Conservation (phyloP, 352 stramenopile species). For the Pythium sp. region DNA sequence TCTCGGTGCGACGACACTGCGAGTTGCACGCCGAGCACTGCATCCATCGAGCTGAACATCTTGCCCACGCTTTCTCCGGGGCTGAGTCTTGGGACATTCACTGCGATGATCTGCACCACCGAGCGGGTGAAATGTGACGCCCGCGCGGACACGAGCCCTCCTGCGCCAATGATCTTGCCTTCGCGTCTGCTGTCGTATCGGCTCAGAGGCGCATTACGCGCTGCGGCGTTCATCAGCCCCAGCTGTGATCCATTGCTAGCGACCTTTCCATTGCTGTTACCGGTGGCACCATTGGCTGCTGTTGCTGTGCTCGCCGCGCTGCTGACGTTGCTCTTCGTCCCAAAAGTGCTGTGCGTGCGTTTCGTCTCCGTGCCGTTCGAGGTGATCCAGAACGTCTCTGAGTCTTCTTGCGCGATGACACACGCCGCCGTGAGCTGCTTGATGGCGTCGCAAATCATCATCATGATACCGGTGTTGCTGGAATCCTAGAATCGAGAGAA, state of each 20-base stretch:
- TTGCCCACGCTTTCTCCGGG: conserved; percentile 24
- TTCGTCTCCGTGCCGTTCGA: conserved; percentile 26
- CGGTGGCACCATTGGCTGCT: not conserved
- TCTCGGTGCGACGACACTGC: conserved; percentile 53
- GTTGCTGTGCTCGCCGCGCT: not conserved
- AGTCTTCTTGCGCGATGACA: conserved; percentile 31
- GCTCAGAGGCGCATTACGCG: conserved; percentile 2
- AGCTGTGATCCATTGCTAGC: not conserved
- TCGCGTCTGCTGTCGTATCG: conserved; percentile 19
- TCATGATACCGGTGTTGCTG: conserved; percentile 18
- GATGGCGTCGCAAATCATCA: conserved; percentile 41
- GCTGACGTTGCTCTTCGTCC: conserved; percentile 11
- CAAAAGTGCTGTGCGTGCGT: conserved; percentile 18
- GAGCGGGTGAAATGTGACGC: conserved; percentile 39
- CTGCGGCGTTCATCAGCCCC: not conserved
- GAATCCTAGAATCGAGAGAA: not conserved
- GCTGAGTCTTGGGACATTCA: conserved; percentile 35
- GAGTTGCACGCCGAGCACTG: conserved; percentile 51
- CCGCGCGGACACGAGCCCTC: conserved; percentile 14
- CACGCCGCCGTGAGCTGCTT: conserved; percentile 36
- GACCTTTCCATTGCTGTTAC: not conserved
- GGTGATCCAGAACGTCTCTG: conserved; percentile 24
- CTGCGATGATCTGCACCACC: conserved; percentile 45
- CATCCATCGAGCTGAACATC: conserved; percentile 54
- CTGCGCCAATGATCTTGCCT: conserved; percentile 10